A percentile compares a stretch with the other conserved stretches of the same genome.
phyloP scores from a whole-genome alignment of 2,329 filamentous ascomycete genomes.

The Aspergillus ruber region DNA sequence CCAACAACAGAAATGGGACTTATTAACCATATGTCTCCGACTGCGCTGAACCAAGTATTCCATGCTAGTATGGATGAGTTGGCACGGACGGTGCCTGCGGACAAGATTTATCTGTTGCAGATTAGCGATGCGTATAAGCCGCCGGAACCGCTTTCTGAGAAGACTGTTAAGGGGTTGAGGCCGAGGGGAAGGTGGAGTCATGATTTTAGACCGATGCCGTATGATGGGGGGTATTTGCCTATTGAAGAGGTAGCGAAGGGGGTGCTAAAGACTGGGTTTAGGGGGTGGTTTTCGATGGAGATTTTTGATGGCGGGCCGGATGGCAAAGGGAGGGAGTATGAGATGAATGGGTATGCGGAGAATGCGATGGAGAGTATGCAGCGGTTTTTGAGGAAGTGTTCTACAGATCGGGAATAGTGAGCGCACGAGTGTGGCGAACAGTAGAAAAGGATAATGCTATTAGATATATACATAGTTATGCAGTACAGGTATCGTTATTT shows the following conservation, averaged over 20 bases:
- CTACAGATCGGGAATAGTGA: background rate
- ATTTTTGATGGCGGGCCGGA: slow-evolving; percentile 59
- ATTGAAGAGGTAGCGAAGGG: slow-evolving; percentile 59
- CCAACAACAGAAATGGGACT: slow-evolving; percentile 59
- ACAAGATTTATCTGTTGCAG: slow-evolving; percentile 70
- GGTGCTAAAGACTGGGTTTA: slow-evolving; percentile 61
- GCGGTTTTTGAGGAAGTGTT: slow-evolving; percentile 38
- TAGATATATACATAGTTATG: background rate
- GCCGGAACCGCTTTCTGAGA: slow-evolving; percentile 47
- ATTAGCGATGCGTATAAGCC: slow-evolving; percentile 68
- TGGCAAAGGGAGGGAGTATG: slow-evolving; percentile 48
- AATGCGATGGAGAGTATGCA: slow-evolving; percentile 47
- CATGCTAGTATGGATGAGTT: slow-evolving; percentile 52
- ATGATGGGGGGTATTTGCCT: slow-evolving; percentile 64
- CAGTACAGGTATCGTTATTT: slow-evolving; percentile 1
- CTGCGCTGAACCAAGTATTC: slow-evolving; percentile 48
- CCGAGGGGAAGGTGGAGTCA: slow-evolving; percentile 65
- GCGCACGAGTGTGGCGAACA: background rate
- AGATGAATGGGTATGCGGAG: slow-evolving; percentile 44
- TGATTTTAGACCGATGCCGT: slow-evolving; percentile 63
- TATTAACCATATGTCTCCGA: slow-evolving; percentile 42
- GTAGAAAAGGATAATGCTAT: background rate
- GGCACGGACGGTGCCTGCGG: slow-evolving; percentile 50
- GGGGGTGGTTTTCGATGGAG: slow-evolving; percentile 62
- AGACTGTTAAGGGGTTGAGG: slow-evolving; percentile 49